Base-by-base conservation (phyloP, 139 green algal genomes). In the Trebouxia sp. region DNA sequence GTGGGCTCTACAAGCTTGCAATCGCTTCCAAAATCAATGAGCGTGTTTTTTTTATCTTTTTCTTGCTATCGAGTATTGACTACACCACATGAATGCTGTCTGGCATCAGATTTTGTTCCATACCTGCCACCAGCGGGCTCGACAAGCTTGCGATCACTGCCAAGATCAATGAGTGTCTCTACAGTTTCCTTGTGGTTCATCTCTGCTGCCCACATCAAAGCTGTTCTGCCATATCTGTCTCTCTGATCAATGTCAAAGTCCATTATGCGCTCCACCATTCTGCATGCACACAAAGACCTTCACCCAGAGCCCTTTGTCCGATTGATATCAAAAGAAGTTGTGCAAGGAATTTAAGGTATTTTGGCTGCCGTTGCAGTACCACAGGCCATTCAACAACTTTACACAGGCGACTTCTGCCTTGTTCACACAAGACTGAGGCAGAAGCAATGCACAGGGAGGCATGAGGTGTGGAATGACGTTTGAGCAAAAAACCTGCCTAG, bases 161-260 rank as follows among this genome's bases (percentile, higher is more conserved):
- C 55, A 3, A 81, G 76, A 26, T 72, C 76, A 6, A 81, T 55
- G 55, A 81, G 55, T n/a, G 76, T 74, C 38, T 81, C 76, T 0
- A 48, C 55, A 6, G 55, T 32, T 1, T 74, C 76, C 10, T 53
- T 38, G 24, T 81, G 76, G 24, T 50, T 50, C 38, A 56, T 74
- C 9, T 81, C 76, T 50, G 76, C 76, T 1, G 76, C 76, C 76
- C 76, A 81, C 76, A 81, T 81, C 22, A 81, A 55, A 4, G 76
- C 76, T 15, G 76, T 81, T 11, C 76, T 22, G 11, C 76, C 76
- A 48, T 81, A 74, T 6, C 39, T 38, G 55, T 81, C 76, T 24
- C 39, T 28, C 55, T 75, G 55, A n/a, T 81, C 30, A 28, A 81
- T 55, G 35, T 81, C 76, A n/a, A 81, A 55, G 37, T 81, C 76